Conservation (phyloP, 2,329 filamentous ascomycete genomes). For the Colletotrichum lindemuthianum region DNA sequence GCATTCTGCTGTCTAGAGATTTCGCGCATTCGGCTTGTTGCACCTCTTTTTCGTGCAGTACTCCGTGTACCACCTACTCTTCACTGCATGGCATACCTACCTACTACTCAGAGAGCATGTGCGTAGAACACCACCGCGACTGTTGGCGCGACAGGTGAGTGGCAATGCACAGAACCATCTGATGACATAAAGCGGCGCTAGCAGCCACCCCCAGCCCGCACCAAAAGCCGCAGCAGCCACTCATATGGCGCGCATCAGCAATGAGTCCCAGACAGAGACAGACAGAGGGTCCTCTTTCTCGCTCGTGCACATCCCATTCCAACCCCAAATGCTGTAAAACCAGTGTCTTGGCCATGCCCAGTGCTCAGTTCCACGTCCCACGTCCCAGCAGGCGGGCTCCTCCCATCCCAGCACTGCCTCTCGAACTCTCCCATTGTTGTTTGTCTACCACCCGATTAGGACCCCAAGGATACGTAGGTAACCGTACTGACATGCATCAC, state of each 20-base stretch:
- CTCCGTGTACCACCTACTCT: not conserved
- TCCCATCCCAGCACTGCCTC: slow-evolving; percentile 30
- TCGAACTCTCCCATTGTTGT: not conserved
- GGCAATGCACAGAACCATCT: slow-evolving; percentile 16
- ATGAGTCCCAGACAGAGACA: slow-evolving; percentile 1
- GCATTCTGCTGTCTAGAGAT: too few relatives aligned
- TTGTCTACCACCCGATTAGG: not conserved
- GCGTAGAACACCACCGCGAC: too few relatives aligned
- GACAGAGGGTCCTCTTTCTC: slow-evolving; percentile 14
- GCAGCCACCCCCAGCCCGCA: not conserved
- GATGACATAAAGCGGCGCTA: slow-evolving; percentile 34
- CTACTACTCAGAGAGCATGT: too few relatives aligned
- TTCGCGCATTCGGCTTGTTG: too few relatives aligned
- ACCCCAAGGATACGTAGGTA: too few relatives aligned
- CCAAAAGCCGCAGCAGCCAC: slow-evolving; percentile 8
- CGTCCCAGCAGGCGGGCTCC: slow-evolving; percentile 26
- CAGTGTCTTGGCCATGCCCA: not conserved
- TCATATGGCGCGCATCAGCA: slow-evolving; percentile 20
- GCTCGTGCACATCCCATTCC: slow-evolving; percentile 13
- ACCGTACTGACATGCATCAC: too few relatives aligned
- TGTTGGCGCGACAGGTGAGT: not conserved
- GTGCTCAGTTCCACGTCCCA: slow-evolving; percentile 2
- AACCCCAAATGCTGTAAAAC: too few relatives aligned
- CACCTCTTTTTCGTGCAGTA: not conserved
- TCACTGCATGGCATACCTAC: too few relatives aligned